Base-by-base conservation (phyloP, 2,329 filamentous ascomycete species). In the Lachnellula willkommii region DNA sequence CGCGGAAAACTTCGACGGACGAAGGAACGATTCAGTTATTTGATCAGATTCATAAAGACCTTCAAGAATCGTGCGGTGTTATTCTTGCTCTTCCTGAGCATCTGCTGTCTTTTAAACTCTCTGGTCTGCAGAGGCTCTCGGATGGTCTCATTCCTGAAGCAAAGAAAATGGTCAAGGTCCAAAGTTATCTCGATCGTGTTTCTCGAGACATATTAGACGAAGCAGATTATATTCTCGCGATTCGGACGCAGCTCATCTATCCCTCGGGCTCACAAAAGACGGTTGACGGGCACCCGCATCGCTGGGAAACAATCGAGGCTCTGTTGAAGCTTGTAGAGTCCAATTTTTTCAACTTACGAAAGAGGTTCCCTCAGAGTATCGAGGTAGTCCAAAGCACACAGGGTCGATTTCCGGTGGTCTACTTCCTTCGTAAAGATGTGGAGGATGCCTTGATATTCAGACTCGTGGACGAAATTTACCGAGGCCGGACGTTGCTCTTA, bases 201-300 rank as follows among this genome's bases (percentile, higher is more conserved):
- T 72, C 71, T 11, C 70, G 79, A 0, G 80, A 83, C 62, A 68
- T 83, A 2, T 62, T 83, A 0, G 80, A 83, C 57, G 79, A 83
- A 60, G 77, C 67, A 20, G 74, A 77, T 54, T 67, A 68, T 17
- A 74, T 69, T 3, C 62, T 77, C 1, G 68, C 70, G 1, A 62
- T 72, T 2, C 67, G 67, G 15, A 74, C 70, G 0, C 72, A 76
- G 40, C 56, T 76, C 2, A 73, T 77, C 6, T 76, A 75, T 54
- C 71, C 74, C 0, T 68, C 65, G 32, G 73, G 74, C 4, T 56
- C 69, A 0, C 73, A 73, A 47, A 63, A 65, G 8, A 50, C 66
- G 0, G 67, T 75, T 20, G 73, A 76, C 49, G 70, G 70, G 0
- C 66, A 72, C 53, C 72, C 73, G 2, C 53, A 70, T 32, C 66